phyloP scores from a whole-genome alignment of 75 land plant species.

The Cryptomeria japonica region DNA sequence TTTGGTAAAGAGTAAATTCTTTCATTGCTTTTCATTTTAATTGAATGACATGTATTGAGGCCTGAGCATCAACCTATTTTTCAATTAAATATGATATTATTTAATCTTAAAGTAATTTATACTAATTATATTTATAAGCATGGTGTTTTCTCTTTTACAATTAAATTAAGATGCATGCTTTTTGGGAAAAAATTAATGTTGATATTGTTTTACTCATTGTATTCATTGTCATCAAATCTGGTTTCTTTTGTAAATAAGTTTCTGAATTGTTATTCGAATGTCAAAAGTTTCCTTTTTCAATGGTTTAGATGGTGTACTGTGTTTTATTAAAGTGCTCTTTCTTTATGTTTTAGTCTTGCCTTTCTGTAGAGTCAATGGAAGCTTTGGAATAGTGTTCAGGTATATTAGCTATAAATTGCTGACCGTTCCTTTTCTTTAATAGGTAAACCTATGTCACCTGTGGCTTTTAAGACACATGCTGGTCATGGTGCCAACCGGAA shows the following conservation, averaged over 20 bases:
- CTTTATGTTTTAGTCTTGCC: not conserved
- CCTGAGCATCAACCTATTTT: too few relatives aligned
- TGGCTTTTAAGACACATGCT: not conserved
- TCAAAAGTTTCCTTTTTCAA: not conserved
- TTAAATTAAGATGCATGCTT: too few relatives aligned
- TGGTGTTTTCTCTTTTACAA: too few relatives aligned
- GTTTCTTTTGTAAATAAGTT: not conserved
- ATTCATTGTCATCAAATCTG: not conserved
- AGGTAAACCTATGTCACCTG: conserved; percentile 4
- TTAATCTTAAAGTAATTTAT: too few relatives aligned
- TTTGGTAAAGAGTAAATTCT: too few relatives aligned
- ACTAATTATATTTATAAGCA: too few relatives aligned
- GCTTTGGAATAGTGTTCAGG: not conserved
- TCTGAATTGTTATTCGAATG: not conserved
- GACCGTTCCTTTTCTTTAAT: not conserved
- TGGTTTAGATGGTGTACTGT: not conserved
- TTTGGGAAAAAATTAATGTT: too few relatives aligned
- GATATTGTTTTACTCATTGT: too few relatives aligned
- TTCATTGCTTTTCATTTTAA: too few relatives aligned
- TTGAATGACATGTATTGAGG: too few relatives aligned
- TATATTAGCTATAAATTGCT: not conserved
- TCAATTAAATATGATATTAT: too few relatives aligned
- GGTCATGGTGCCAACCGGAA: not conserved
- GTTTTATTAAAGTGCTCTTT: not conserved
- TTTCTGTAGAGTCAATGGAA: not conserved